These are phyloP conservation scores for Sedum album DNA, from an alignment of 164 flowering plant species.

Conservation along the genomic window DNA sequence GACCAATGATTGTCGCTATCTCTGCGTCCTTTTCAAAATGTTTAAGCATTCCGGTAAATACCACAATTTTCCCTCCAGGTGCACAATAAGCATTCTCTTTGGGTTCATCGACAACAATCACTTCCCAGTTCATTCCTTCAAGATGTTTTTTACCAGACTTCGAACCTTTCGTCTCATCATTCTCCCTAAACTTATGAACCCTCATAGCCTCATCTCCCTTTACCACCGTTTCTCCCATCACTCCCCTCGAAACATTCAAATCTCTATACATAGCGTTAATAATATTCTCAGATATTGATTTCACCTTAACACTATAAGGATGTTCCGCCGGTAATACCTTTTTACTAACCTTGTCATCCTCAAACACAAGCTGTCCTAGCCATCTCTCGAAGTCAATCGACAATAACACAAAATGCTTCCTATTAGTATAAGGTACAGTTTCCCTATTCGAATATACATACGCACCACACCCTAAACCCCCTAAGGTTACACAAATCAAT, in stretches of 20 bases:
- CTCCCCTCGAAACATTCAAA: no score
- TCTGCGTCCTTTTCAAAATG: slow-evolving; percentile 68
- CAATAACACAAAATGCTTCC: slow-evolving; percentile 35
- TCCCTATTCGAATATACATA: no score
- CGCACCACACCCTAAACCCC: slow-evolving; percentile 11
- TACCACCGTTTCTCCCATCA: no score
- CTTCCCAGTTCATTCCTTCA: slow-evolving; percentile 69
- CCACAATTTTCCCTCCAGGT: slow-evolving; percentile 92
- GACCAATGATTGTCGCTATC: slow-evolving; percentile 76
- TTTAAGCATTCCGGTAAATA: slow-evolving; percentile 67
- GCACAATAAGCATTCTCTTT: slow-evolving; percentile 79
- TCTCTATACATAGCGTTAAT: no score
- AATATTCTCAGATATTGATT: no score
- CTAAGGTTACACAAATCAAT: no score
- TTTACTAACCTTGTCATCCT: slow-evolving; percentile 26
- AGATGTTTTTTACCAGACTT: slow-evolving; percentile 16
- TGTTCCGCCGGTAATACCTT: no score
- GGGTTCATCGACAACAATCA: slow-evolving; percentile 70
- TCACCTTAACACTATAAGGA: neutral
- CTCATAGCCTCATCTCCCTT: no score
- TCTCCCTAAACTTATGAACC: no score
- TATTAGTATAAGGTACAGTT: no score
- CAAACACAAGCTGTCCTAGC: slow-evolving; percentile 59
- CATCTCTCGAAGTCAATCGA: slow-evolving; percentile 42
- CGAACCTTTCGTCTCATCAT: no score